Evolutionary conservation across 2,329 filamentous ascomycete species (phyloP).

Genomic region (Calonectria crousiana): DNA sequence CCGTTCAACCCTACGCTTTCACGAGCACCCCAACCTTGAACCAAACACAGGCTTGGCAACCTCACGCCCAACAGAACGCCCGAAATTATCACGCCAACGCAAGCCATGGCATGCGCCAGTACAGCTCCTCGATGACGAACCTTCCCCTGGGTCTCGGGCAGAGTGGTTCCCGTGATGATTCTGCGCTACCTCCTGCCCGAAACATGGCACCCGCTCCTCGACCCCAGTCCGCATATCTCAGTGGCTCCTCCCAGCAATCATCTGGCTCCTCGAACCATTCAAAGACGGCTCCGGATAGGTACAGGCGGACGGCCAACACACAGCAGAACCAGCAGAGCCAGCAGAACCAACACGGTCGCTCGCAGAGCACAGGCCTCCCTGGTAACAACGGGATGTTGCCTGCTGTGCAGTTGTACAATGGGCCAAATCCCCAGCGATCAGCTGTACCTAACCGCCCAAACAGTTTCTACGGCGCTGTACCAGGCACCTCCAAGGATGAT

Average conservation of each 20-base stretch:
- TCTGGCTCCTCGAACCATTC: slow-evolving; percentile 56
- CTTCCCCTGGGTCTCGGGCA: slow-evolving; percentile 52
- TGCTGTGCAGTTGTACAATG: slow-evolving; percentile 47
- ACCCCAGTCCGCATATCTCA: slow-evolving; percentile 58
- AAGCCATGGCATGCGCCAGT: slow-evolving; percentile 48
- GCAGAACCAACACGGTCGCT: slow-evolving; percentile 52
- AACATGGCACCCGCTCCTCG: slow-evolving; percentile 55
- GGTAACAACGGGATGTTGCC: slow-evolving; percentile 41
- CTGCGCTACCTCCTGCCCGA: slow-evolving; percentile 56
- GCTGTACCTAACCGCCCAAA: slow-evolving; percentile 61
- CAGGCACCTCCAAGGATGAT: slow-evolving; percentile 74
- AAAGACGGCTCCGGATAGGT: slow-evolving; percentile 78
- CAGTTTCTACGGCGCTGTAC: slow-evolving; percentile 61
- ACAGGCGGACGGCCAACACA: slow-evolving; percentile 69
- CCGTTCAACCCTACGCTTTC: slow-evolving; percentile 83
- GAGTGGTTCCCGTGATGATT: slow-evolving; percentile 66
- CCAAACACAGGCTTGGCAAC: slow-evolving; percentile 65
- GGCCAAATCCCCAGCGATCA: slow-evolving; percentile 45
- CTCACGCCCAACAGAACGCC: slow-evolving; percentile 41
- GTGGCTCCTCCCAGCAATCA: slow-evolving; percentile 59
- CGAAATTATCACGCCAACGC: slow-evolving; percentile 38
- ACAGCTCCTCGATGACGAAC: slow-evolving; percentile 55
- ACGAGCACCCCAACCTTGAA: slow-evolving; percentile 76
- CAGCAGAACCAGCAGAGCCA: slow-evolving; percentile 39
- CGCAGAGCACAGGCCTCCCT: slow-evolving; percentile 51